Evolutionary conservation across 1,284 basidiomycete species (phyloP).

Genomic region (Pyrrhoderma lamaoense): DNA sequence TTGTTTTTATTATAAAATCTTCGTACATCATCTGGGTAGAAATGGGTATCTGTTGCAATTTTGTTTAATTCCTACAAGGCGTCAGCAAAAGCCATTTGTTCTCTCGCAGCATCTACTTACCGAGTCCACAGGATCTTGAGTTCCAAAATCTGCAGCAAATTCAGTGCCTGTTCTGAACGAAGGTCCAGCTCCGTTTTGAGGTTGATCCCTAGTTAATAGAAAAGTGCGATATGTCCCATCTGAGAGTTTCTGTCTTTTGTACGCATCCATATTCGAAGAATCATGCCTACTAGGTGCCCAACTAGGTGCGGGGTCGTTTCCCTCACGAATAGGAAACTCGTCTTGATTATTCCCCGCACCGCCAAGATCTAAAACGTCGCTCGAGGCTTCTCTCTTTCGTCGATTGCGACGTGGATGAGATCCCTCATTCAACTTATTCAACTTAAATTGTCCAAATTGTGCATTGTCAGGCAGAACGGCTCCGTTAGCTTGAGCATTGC

Average conservation of each 20-base stretch:
- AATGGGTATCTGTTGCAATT: constrained; percentile 14
- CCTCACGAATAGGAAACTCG: constrained; percentile 60
- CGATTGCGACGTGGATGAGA: constrained; percentile 4
- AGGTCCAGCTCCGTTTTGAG: background rate
- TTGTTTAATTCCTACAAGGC: constrained; percentile 3
- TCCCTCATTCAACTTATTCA: background rate
- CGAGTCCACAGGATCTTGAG: constrained; percentile 1
- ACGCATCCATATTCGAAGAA: background rate
- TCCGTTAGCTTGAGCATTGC: constrained; percentile 45
- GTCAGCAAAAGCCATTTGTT: no score
- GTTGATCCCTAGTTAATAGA: constrained; percentile 11
- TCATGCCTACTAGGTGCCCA: constrained; percentile 40
- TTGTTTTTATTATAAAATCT: constrained; percentile 6
- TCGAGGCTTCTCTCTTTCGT: background rate
- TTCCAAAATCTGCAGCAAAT: constrained; percentile 12
- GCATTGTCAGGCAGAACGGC: constrained; percentile 62
- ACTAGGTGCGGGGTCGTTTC: constrained; percentile 50
- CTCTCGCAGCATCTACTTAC: background rate
- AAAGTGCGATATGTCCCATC: constrained; percentile 12
- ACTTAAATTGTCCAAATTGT: constrained; percentile 61
- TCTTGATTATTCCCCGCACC: constrained; percentile 11
- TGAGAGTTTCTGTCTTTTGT: constrained; percentile 6
- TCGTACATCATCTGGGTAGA: constrained; percentile 11
- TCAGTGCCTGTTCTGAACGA: constrained; percentile 9
- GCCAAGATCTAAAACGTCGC: background rate